These are phyloP conservation scores for Pyrenochaeta sp. DNA, from an alignment of 2,329 filamentous ascomycete genomes.

Conservation along the genomic window DNA sequence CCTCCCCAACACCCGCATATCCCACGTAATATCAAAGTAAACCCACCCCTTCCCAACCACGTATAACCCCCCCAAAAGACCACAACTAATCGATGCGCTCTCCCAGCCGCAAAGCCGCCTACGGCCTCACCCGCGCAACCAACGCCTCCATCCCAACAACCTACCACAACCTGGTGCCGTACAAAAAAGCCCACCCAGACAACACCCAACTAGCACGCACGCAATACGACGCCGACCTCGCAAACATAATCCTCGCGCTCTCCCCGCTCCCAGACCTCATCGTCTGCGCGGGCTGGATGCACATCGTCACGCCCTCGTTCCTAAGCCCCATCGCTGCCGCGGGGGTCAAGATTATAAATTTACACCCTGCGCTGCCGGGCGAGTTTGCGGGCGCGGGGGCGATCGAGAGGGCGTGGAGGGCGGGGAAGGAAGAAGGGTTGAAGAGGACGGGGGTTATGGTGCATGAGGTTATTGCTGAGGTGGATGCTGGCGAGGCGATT, in stretches of 20 bases:
- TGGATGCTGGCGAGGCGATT: conserved; percentile 81
- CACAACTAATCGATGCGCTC: background rate
- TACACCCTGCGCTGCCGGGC: conserved; percentile 79
- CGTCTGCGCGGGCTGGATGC: conserved; percentile 82
- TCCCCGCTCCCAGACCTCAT: conserved; percentile 83
- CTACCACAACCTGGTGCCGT: conserved; percentile 82
- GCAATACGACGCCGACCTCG: conserved; percentile 89
- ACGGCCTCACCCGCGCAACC: conserved; percentile 68
- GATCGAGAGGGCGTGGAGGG: conserved; percentile 79
- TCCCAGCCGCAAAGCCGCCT: conserved; percentile 62
- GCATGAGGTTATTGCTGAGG: conserved; percentile 78
- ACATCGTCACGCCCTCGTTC: conserved; percentile 82
- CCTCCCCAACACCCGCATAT: conserved; percentile 63
- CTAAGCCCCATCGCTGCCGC: conserved; percentile 71
- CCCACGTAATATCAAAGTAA: conserved; percentile 68
- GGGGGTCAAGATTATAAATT: conserved; percentile 77
- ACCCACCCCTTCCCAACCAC: background rate
- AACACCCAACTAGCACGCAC: conserved; percentile 66
- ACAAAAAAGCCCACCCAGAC: conserved; percentile 71
- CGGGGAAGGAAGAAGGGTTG: conserved; percentile 73
- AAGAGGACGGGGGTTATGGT: conserved; percentile 84
- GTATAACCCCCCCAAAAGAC: background rate
- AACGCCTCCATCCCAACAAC: conserved; percentile 72
- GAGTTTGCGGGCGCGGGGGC: conserved; percentile 80
- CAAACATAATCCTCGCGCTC: conserved; percentile 88